Base-by-base conservation (phyloP, 352 stramenopile genomes). In the Albugo laibachii region DNA sequence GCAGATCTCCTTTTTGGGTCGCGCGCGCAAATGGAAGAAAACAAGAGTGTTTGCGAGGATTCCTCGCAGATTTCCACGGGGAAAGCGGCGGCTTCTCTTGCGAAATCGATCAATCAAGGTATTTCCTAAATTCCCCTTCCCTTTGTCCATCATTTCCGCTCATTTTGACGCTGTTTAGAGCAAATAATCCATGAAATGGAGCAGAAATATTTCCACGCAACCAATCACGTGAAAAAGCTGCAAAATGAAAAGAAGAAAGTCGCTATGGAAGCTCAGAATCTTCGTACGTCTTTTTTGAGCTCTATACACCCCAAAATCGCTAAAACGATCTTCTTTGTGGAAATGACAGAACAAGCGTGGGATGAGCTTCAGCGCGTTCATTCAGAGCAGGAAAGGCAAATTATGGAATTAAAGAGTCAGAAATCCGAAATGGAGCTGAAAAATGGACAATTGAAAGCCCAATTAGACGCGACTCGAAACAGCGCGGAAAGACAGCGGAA, bases 171-270 rank as follows among this genome's bases (percentile, higher is more conserved):
- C 38, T 43, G 3, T 19, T 8, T 48, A 84, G 72, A 85, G 45
- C 71, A 87, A 79, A 49, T 84, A 46, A 54, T 84, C 20, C 75
- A 87, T 47, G 75, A 87, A 42, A 54, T 85, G 31, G 75, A 87
- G 52, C 66, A 65, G 24, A 84, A 87, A 53, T 80, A 71, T 54
- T 48, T 84, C 47, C 52, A 49, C 11, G 49, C 79, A 1, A 69
- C 76, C 50, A 67, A 66, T 52, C 60, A 81, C n/a, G 63, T 81
- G n/a, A 31, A 31, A 31, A 31, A 31, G 24, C 24, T 31, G 8
- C 24, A 31, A 31, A 31, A 31, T 10, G 24, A 31, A 3, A 31
- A 31, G 24, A 31, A 31, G 8, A 31, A 31, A 8, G 24, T 31
- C 24, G 24, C 24, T 8, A 31, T 53, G 14, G 65, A 72, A 41